Evolutionary conservation across 768 basidiomycete species (phyloP), one percentile per base, ranked within the genome.

Genomic region (Tylopilus plumbeoviolaceoides): DNA sequence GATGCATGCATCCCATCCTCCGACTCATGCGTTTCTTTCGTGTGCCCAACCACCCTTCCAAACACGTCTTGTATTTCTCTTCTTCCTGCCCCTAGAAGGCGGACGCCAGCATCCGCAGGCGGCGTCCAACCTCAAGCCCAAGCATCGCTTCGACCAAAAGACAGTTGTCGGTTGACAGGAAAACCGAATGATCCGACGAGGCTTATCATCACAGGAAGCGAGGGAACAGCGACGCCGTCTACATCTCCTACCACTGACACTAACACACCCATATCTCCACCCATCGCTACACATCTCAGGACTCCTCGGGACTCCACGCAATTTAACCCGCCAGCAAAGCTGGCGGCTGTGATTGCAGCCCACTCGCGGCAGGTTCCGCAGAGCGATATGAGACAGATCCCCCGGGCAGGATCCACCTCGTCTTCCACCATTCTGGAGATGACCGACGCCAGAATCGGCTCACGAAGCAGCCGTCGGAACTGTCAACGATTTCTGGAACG

Each of bases 401-500:
- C 45, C 35, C 15, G n/a, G 11, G n/a, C 44, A 55, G 7, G 5
- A 14, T 8, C 11, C 2, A 14, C 33, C 4, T 12, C 31, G 51
- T 23, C 39, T 44, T 35, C 5, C 47, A 12, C 17, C 38, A 9
- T 47, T 58, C 6, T 58, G 68, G 10, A 61, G 47, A 33, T 20
- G 66, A 21, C 66, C 63, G 9, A 59, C 67, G 45, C 67, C 67
- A 45, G 47, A 60, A 45, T 54, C 59, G 2, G 28, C 10, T 25
- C 35, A 44, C 70, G 68, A 39, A 38, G 14, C 51, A 6, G 65
- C 67, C 8, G 53, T 56, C 36, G 56, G 44, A 21, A 68, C 68
- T 18, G 66, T 68, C 50, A 70, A 44, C 43, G 66, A 68, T 21
- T 70, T 68, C 57, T 68, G 66, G 66, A 68, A 61, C 40, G 56